Evolutionary conservation across 1,139 yeast genomes (phyloP).

Genomic region (Debaryomycetaceae sp.): DNA sequence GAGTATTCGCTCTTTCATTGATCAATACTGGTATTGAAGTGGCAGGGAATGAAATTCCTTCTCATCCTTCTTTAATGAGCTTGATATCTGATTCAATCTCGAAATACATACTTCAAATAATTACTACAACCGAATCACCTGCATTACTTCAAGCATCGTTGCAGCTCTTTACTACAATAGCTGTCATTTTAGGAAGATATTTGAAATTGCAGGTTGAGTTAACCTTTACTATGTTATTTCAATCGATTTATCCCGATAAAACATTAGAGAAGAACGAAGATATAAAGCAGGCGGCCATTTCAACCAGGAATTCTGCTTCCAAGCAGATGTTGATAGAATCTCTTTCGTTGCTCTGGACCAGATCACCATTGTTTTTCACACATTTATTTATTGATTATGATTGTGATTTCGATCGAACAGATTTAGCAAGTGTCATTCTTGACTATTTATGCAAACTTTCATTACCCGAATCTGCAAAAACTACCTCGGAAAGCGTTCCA

Average conservation of each 20-base stretch:
- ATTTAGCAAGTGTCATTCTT: conserved; percentile 66
- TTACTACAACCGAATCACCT: conserved; percentile 68
- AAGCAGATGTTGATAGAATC: conserved; percentile 86
- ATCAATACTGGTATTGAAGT: conserved; percentile 81
- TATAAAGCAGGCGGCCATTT: conserved; percentile 16
- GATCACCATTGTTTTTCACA: conserved; percentile 77
- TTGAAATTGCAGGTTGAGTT: conserved; percentile 68
- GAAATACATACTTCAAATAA: conserved; percentile 76
- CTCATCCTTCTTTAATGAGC: conserved; percentile 63
- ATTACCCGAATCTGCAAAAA: conserved; percentile 72
- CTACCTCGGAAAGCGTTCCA: conserved; percentile 85
- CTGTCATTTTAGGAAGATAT: conserved; percentile 54
- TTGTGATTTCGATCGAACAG: conserved; percentile 86
- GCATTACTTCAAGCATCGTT: conserved; percentile 72
- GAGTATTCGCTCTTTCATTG: conserved; percentile 77
- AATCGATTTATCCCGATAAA: conserved; percentile 45
- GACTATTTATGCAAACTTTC: conserved; percentile 74
- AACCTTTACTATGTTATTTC: conserved; percentile 56
- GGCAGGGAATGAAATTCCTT: conserved; percentile 64
- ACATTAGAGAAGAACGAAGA: conserved; percentile 17
- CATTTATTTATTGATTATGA: conserved; percentile 79
- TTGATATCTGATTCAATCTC: conserved; percentile 77
- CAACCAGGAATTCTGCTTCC: conserved; percentile 30
- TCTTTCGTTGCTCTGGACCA: conserved; percentile 76
- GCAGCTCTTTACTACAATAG: conserved; percentile 68